phyloP scores from a whole-genome alignment of 163 green algal genomes.

The Dunaliella salina region DNA sequence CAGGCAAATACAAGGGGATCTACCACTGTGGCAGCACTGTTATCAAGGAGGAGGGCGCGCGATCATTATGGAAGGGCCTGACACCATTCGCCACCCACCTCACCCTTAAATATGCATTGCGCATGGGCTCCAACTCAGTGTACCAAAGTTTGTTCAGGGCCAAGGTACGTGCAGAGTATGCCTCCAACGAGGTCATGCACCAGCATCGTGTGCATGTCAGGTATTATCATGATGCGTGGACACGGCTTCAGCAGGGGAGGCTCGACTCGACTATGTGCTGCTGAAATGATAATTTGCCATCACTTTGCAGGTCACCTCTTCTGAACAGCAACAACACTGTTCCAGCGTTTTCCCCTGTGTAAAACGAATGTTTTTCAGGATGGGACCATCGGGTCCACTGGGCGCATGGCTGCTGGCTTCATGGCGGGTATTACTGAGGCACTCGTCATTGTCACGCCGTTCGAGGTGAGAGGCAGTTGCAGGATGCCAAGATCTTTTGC shows the following conservation, averaged over 20 bases:
- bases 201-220: no score
- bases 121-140: constrained; percentile 88
- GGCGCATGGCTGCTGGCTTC: constrained; percentile 78
- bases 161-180: constrained; percentile 17
- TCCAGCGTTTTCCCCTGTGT: no score
- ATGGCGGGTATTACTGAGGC: constrained; percentile 64
- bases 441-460: constrained; percentile 85
- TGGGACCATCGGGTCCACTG: constrained; percentile 60
- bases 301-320: no score
- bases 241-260: no score
- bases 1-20: constrained; percentile 82
- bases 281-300: no score
- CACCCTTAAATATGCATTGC: constrained; percentile 93
- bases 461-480: constrained; percentile 54
- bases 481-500: no score
- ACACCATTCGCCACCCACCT: constrained; percentile 92
- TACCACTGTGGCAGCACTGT: constrained; percentile 72
- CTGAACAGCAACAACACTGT: no score
- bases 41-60: constrained; percentile 69
- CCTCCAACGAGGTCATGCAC: no score
- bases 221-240: no score
- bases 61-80: constrained; percentile 88
- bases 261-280: no score
- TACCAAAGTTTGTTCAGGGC: constrained; percentile 80
- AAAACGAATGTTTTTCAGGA: constrained; percentile 35